Evolutionary conservation across 106 monocot genomes (phyloP), one percentile per base, ranked within the genome.

Genomic region (Hemerocallis citrina): DNA sequence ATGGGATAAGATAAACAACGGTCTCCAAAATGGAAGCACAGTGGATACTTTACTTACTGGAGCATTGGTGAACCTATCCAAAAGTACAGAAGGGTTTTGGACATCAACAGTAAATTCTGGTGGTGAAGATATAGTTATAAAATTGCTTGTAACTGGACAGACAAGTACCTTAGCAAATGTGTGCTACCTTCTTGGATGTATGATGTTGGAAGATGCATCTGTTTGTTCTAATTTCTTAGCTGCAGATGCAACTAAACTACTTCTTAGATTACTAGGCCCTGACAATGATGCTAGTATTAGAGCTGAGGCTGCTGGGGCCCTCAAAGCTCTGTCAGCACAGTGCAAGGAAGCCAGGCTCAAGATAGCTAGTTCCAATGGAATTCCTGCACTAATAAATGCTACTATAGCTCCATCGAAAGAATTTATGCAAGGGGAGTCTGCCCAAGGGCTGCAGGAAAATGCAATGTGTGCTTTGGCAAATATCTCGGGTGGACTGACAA

Each of bases 391-490:
- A 39, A 88, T 99, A 68, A 99, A 99, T 80, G 98, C 98, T 21
- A 88, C 92, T 24, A 99, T 99, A 45, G 98, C 98, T 67, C 98
- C 98, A 39, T 99, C 98, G 35, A 99, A 98, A 66, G 98, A 99
- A 78, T 99, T 88, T 67, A 99, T 99, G 98, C 91, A 99, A 78
- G 98, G 98, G n/a, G 92, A 99, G 63, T 71, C 85, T 52, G 98
- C 88, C 24, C 92, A 99, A 68, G 80, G 82, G 44, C 68, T 99
- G 72, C 98, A 99, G 33, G 98, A 99, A 51, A 99, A 92, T 77
- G 88, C 98, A 66, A 99, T 99, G 98, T 79, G 92, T 63, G 98
- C 98, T 19, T 52, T 99, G 62, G 98, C 98, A 42, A 99, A 92
- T 70, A 99, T 99, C 56, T 99, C 98, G 25, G 98, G 98, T 38